A percentile compares a stretch with the other conserved stretches of the same genome.
These are phyloP conservation scores for Monosporascus sp. DNA, from an alignment of 2,329 filamentous ascomycete species.

Conservation along the genomic window DNA sequence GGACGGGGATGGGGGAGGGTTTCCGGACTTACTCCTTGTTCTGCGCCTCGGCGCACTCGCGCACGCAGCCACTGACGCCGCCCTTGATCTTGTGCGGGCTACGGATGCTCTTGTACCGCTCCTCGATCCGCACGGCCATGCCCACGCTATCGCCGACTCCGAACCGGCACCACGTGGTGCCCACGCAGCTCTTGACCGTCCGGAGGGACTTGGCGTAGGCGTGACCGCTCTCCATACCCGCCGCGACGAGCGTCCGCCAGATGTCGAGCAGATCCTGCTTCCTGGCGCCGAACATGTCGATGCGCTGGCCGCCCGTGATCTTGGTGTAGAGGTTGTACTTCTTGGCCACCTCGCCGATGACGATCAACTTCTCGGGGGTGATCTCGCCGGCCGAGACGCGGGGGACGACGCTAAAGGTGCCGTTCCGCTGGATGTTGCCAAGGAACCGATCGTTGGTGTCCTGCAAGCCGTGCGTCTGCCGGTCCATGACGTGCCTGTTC, in stretches of 20 bases:
- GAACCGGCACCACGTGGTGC: slow-evolving; percentile 85
- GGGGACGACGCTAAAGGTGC: slow-evolving; percentile 84
- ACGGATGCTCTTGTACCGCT: slow-evolving; percentile 89
- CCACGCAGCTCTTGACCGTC: slow-evolving; percentile 89
- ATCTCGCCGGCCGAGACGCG: slow-evolving; percentile 82
- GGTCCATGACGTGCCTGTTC: slow-evolving; percentile 77
- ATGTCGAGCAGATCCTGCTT: slow-evolving; percentile 82
- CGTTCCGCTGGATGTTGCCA: slow-evolving; percentile 86
- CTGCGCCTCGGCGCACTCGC: slow-evolving; percentile 88
- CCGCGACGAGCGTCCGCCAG: slow-evolving; percentile 74
- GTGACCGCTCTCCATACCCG: slow-evolving; percentile 85
- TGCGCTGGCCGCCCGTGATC: slow-evolving; percentile 86
- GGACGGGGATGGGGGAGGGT: too few relatives aligned
- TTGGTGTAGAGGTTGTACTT: slow-evolving; percentile 84
- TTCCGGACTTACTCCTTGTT: slow-evolving; percentile 68
- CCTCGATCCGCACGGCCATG: slow-evolving; percentile 81
- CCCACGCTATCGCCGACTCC: slow-evolving; percentile 87
- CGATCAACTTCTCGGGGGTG: slow-evolving; percentile 77
- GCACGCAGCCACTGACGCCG: slow-evolving; percentile 84
- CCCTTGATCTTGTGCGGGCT: slow-evolving; percentile 88
- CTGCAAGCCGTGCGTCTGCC: slow-evolving; percentile 67
- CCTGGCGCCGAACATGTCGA: slow-evolving; percentile 87
- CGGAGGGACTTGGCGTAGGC: slow-evolving; percentile 85
- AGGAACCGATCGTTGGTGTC: slow-evolving; percentile 88
- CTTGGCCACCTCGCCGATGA: slow-evolving; percentile 78